Evolutionary conservation across 441 rosid species (phyloP).

Genomic region (Pelargonium exstipulatum): DNA sequence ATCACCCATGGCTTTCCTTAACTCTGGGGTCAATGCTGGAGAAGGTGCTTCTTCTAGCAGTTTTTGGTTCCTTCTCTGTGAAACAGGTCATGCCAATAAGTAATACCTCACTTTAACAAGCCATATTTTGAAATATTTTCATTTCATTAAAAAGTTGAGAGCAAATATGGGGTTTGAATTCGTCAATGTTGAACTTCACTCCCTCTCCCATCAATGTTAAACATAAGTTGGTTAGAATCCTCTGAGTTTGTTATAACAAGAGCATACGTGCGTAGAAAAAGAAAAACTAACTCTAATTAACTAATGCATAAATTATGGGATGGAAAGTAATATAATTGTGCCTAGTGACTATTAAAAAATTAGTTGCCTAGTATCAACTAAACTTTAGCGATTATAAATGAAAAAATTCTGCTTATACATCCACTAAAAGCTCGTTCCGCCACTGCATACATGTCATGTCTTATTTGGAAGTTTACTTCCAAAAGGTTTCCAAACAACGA

Average conservation of each 20-base stretch:
- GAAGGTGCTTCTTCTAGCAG: constrained; percentile 97
- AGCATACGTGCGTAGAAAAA: too few species aligned
- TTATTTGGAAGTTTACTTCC: not conserved
- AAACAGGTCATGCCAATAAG: constrained; percentile 17
- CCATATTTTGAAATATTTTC: constrained; percentile 3
- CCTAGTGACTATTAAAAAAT: too few species aligned
- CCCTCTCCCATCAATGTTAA: too few species aligned
- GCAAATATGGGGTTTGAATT: not conserved
- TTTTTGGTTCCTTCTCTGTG: constrained; percentile 90
- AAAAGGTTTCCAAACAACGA: not conserved
- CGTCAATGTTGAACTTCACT: not conserved
- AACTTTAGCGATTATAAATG: too few species aligned
- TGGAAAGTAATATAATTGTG: too few species aligned
- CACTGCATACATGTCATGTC: not conserved
- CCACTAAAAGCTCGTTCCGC: too few species aligned
- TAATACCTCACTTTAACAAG: constrained; percentile 6
- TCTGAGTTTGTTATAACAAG: too few species aligned
- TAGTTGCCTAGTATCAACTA: too few species aligned
- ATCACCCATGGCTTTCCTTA: constrained; percentile 98
- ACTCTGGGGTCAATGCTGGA: constrained; percentile 86
- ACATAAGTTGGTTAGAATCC: too few species aligned
- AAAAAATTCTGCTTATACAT: too few species aligned
- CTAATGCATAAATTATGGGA: too few species aligned
- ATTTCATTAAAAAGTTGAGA: not conserved
- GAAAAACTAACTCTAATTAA: too few species aligned